These are phyloP conservation scores for Dendrobium nobile DNA, from an alignment of 106 monocot species.

Conservation along the genomic window DNA sequence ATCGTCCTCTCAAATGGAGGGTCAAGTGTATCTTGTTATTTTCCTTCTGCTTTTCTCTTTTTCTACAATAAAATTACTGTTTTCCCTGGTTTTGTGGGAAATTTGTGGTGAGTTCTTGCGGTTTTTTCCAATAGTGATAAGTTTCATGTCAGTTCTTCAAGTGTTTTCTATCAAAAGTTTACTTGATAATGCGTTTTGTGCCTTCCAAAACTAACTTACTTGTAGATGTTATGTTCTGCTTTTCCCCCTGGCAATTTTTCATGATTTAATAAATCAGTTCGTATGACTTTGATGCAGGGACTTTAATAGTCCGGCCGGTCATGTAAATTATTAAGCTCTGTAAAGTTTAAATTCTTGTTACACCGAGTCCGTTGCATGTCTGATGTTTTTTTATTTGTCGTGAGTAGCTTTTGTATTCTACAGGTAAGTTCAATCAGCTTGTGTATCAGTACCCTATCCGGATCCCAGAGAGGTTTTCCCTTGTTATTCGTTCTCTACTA, in stretches of 20 bases:
- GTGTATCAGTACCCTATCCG: constrained; percentile 97
- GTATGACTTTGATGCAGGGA: not conserved
- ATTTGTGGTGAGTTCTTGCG: no score
- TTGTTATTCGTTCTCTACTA: constrained; percentile 95
- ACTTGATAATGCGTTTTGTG: not conserved
- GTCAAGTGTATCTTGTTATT: no score
- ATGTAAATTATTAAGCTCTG: not conserved
- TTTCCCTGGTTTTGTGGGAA: no score
- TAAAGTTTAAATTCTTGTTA: not conserved
- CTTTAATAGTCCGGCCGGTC: not conserved
- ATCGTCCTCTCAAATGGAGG: no score
- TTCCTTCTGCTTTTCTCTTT: no score
- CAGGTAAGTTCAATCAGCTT: constrained; percentile 99
- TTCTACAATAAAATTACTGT: no score
- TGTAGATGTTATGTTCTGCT: not conserved
- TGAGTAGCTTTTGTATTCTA: constrained; percentile 3
- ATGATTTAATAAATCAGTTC: not conserved
- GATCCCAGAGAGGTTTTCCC: constrained; percentile 97
- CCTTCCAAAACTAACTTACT: not conserved
- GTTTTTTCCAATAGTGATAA: no score
- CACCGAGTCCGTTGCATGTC: not conserved
- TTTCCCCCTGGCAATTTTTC: not conserved
- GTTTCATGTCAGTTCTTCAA: no score
- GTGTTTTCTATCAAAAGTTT: not conserved
- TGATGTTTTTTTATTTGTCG: not conserved